Percentiles rank a stretch among this genome's conserved stretches.
Evolutionary conservation across 495 filamentous ascomycete species (phyloP).

Genomic region (Chaetomium tenue): DNA sequence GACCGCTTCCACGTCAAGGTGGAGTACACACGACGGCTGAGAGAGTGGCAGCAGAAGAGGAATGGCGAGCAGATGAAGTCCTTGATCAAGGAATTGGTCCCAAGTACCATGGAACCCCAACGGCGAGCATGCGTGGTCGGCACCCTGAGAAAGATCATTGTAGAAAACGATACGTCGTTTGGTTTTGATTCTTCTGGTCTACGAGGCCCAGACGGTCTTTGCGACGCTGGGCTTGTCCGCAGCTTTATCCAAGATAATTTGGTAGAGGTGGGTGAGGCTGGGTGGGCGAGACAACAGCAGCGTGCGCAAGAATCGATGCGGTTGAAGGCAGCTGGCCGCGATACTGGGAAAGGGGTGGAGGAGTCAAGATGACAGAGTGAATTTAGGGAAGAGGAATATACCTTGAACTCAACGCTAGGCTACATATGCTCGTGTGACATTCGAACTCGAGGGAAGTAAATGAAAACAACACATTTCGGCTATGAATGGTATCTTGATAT

Average conservation of each 20-base stretch:
- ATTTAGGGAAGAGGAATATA: not conserved
- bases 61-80: constrained; percentile 32
- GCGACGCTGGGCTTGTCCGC: constrained; percentile 35
- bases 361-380: too few relatives aligned
- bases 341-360: not conserved
- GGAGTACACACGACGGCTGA: constrained; percentile 30
- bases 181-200: constrained; percentile 28
- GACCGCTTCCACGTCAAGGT: constrained; percentile 33
- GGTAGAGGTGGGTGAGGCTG: constrained; percentile 35
- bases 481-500: not conserved
- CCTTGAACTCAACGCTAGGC: not conserved
- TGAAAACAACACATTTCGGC: not conserved
- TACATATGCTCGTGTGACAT: not conserved
- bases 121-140: constrained; percentile 28
- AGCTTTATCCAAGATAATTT: constrained; percentile 40
- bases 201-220: constrained; percentile 39
- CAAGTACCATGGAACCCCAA: constrained; percentile 19
- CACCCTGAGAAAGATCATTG: constrained; percentile 41
- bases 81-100: constrained; percentile 39
- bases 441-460: not conserved
- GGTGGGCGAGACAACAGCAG: constrained; percentile 31
- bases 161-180: constrained; percentile 37
- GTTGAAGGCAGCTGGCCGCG: constrained; percentile 21
- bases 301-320: constrained; percentile 25
- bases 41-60: constrained; percentile 33